Conservation (phyloP, 192 early-diverging fungal genomes). For the Rhizophagus sp. region DNA sequence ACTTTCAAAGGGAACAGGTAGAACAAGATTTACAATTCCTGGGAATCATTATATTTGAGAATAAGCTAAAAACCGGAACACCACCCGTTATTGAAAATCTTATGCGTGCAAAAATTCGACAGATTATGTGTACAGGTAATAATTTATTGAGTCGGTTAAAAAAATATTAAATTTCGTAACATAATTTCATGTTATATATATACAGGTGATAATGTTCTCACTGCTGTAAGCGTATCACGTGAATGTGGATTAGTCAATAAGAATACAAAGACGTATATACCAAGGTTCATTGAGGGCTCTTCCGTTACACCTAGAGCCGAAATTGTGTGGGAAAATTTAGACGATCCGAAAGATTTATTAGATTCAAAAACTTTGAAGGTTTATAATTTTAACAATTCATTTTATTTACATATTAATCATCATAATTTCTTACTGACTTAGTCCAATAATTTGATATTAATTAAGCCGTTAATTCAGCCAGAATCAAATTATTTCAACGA, state of each 20-base stretch:
- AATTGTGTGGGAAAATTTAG: conserved; percentile 72
- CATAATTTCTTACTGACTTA: conserved; percentile 14
- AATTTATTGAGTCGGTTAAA: neutral
- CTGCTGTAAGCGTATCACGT: conserved; percentile 90
- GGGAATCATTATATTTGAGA: conserved; percentile 98
- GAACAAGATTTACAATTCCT: conserved; percentile 86
- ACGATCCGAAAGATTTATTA: conserved; percentile 46
- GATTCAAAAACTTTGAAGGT: conserved; percentile 51
- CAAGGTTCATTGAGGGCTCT: conserved; percentile 62
- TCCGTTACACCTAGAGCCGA: conserved; percentile 52
- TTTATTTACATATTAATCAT: neutral
- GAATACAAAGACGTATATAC: conserved; percentile 74
- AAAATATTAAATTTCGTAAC: neutral
- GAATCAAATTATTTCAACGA: conserved; percentile 32
- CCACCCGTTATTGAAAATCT: conserved; percentile 76
- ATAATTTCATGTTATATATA: conserved; percentile 1
- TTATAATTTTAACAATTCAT: neutral
- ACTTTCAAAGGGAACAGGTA: conserved; percentile 72
- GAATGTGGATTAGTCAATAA: conserved; percentile 90
- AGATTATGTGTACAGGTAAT: conserved; percentile 95
- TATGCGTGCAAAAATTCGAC: conserved; percentile 80
- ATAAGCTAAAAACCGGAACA: conserved; percentile 93
- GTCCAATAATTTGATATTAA: neutral
- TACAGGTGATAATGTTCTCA: conserved; percentile 90
- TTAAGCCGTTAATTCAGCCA: neutral